phyloP scores from a whole-genome alignment of 73 alveolate genomes.

The Paramecium tetraurelia region DNA sequence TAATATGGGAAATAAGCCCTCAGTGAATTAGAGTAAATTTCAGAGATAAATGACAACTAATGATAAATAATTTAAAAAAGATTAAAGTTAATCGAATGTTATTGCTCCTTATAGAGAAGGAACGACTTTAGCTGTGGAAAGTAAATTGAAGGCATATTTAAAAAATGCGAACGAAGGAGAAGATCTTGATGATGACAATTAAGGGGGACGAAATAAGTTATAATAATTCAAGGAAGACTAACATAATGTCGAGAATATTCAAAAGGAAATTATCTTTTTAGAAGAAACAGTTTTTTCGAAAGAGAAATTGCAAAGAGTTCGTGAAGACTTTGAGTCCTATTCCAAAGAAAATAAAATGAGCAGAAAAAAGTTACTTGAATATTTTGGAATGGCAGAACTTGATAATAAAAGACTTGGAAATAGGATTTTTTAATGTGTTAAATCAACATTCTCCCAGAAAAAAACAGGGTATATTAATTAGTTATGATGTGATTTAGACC shows the following conservation, averaged over 20 bases:
- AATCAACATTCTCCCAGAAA: slow-evolving; percentile 54
- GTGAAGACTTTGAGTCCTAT: slow-evolving; percentile 60
- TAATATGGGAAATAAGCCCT: not conserved
- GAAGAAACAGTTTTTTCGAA: slow-evolving; percentile 43
- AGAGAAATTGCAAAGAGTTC: slow-evolving; percentile 29
- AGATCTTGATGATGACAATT: not conserved
- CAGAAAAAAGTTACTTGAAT: slow-evolving; percentile 52
- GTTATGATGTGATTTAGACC: not conserved
- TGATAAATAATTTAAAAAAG: slow-evolving; percentile 15
- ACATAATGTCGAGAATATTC: slow-evolving; percentile 45
- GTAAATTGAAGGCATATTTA: slow-evolving; percentile 21
- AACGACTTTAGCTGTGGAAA: slow-evolving; percentile 27
- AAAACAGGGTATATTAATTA: slow-evolving; percentile 47
- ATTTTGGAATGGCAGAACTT: slow-evolving; percentile 58
- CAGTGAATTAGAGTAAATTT: not conserved
- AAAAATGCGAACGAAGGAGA: slow-evolving; percentile 43
- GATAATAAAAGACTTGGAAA: slow-evolving; percentile 62
- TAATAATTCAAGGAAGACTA: slow-evolving; percentile 22
- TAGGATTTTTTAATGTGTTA: slow-evolving; percentile 56
- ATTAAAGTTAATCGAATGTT: not conserved
- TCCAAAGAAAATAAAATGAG: slow-evolving; percentile 63
- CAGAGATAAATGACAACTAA: not conserved
- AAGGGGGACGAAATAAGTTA: slow-evolving; percentile 33
- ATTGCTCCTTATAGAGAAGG: slow-evolving; percentile 56
- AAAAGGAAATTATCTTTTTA: slow-evolving; percentile 27